Conservation (phyloP, 1,284 basidiomycete genomes). For the Melampsora larici-populina region DNA sequence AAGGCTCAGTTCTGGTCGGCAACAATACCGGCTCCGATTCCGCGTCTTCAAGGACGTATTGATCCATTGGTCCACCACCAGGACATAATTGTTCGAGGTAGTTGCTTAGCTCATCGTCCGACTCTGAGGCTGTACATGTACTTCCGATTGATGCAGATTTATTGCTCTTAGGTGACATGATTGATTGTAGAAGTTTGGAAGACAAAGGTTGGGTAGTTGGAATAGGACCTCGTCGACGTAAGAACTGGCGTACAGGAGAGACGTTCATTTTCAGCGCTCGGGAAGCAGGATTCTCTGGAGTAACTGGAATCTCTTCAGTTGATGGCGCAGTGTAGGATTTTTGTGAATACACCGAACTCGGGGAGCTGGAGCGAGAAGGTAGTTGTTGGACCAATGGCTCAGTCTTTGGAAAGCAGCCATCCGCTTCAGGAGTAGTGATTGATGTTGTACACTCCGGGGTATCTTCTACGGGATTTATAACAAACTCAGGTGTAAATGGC, state of each 20-base stretch:
- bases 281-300: slow-evolving; percentile 10
- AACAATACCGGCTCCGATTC: too few relatives aligned
- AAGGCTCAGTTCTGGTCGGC: too few relatives aligned
- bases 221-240: slow-evolving; percentile 20
- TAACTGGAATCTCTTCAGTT: not conserved
- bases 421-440: not conserved
- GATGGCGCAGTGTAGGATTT: not conserved
- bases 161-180: slow-evolving; percentile 2
- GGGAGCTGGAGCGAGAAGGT: not conserved
- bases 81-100: too few relatives aligned
- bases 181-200: slow-evolving; percentile 21
- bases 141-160: too few relatives aligned
- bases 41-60: too few relatives aligned
- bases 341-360: not conserved
- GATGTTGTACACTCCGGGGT: not conserved
- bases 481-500: not conserved
- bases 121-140: too few relatives aligned
- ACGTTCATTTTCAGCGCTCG: slow-evolving; percentile 20
- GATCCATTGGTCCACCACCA: too few relatives aligned
- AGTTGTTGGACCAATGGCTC: not conserved
- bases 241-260: slow-evolving; percentile 3
- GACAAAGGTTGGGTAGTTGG: slow-evolving; percentile 27
- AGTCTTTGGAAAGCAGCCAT: not conserved
- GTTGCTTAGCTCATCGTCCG: too few relatives aligned
- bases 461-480: not conserved